Base-by-base conservation (phyloP, 805 yeast species). In the Cyberlindnera galapagoensis region DNA sequence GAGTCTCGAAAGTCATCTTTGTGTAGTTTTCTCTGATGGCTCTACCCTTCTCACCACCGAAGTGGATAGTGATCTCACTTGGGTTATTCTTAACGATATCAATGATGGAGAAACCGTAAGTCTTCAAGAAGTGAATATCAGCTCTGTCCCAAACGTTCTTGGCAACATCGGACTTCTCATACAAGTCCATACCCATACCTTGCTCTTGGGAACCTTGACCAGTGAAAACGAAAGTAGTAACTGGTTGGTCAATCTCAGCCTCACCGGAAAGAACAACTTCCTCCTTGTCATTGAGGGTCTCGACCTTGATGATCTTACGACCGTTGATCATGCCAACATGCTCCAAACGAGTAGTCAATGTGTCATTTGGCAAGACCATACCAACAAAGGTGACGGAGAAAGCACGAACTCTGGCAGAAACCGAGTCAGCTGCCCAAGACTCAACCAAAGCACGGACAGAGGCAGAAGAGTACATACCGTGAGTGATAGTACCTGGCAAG, bases 121-220 rank as follows among this genome's bases (percentile, higher is more conserved):
- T 88, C 55, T 76, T 69, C 57, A 86, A 70, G 69, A 94, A 92
- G 63, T 94, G 98, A 38, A 62, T 60, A 59, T 92, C 98, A 41
- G 99, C 99, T 59, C 86, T 82, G 61, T 92, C 97, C 98, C 99
- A 92, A 42, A 92, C 97, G 43, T 75, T 76, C 53, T 78, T 78
- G 33, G 99, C 98, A 59, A 92, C 96, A 19, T 76, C 87, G 31
- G 95, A 83, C 25, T 82, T 71, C 45, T 78, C 79, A 63, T 92
- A 92, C 57, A 92, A 74, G 62, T 92, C 98, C 99, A 92, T 92
- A 72, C 99, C 98, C 99, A 92, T 92, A 60, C 97, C 97, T 69
- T 94, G 98, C 63, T 94, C 98, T 66, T 92, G 99, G 40, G 98
- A 90, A 62, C 99, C 99, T 71, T 92, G 99, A 57, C 98, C 99